Conservation (phyloP, 306 rosid species). For the Arachis stenosperma region DNA sequence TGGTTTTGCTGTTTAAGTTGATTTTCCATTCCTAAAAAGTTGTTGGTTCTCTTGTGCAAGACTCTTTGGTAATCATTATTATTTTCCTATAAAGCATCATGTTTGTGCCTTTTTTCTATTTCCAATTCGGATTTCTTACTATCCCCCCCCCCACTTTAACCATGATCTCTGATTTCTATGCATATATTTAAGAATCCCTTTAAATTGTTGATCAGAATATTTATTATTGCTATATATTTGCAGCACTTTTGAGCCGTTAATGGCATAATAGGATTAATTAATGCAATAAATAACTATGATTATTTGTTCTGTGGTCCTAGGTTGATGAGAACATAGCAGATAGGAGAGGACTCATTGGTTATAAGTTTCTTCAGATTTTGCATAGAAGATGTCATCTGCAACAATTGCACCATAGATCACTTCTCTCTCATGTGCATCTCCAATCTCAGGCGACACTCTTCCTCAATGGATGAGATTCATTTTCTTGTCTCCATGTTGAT, state of each 20-base stretch:
- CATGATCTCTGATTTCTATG: too few relatives aligned
- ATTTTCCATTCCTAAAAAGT: too few relatives aligned
- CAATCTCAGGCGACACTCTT: conserved; percentile 43
- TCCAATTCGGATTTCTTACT: too few relatives aligned
- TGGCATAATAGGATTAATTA: not conserved
- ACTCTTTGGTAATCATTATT: too few relatives aligned
- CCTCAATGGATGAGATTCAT: conserved; percentile 62
- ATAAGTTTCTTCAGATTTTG: not conserved
- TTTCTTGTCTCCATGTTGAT: conserved; percentile 68
- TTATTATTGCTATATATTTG: not conserved
- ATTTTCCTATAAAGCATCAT: too few relatives aligned
- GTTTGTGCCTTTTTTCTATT: too few relatives aligned
- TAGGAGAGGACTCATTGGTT: not conserved
- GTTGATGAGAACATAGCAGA: not conserved
- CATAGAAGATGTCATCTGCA: conserved; percentile 45
- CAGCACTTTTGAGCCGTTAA: not conserved
- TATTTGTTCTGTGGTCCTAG: conserved; percentile 11
- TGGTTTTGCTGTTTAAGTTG: too few relatives aligned
- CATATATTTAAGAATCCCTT: not conserved
- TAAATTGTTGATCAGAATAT: not conserved
- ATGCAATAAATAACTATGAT: not conserved
- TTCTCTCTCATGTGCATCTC: conserved; percentile 47
- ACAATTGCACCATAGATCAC: conserved; percentile 49
- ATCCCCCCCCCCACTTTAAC: too few relatives aligned
- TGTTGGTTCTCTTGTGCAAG: too few relatives aligned